A percentile compares a stretch with the other conserved stretches of the same genome.
Conservation (phyloP, 78 protist species). For the Blattamonas nauphoetae region DNA sequence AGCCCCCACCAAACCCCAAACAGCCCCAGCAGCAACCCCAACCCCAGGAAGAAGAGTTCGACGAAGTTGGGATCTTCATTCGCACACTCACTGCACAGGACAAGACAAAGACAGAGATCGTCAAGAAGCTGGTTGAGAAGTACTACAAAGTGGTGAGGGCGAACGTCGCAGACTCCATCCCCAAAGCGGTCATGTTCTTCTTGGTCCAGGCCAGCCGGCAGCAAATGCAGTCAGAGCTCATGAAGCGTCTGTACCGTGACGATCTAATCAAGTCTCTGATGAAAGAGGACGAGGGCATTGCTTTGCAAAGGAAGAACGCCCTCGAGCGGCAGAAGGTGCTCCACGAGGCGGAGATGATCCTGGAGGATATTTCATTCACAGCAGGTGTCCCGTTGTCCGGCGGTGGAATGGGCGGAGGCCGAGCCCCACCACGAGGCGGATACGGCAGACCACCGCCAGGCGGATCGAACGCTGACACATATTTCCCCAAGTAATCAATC, state of each 20-base stretch:
- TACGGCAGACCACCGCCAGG: too few relatives aligned
- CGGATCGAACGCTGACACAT: too few relatives aligned
- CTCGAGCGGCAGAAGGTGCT: neutral
- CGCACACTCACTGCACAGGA: too few relatives aligned
- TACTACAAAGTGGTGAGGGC: neutral
- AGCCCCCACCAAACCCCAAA: too few relatives aligned
- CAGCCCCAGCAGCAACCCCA: neutral
- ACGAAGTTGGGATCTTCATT: too few relatives aligned
- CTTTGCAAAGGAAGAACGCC: neutral
- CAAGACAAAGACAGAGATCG: neutral
- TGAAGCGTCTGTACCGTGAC: slow-evolving; percentile 17
- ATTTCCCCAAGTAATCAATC: too few relatives aligned
- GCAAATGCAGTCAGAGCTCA: slow-evolving; percentile 17
- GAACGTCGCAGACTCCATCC: slow-evolving; percentile 3
- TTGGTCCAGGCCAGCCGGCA: neutral
- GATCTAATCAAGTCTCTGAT: neutral
- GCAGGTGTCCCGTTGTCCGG: too few relatives aligned
- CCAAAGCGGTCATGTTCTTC: slow-evolving; percentile 25
- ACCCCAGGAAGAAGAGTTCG: neutral
- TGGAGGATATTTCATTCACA: neutral
- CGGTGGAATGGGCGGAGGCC: too few relatives aligned
- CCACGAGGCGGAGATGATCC: neutral
- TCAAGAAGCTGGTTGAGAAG: neutral
- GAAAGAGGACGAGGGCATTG: neutral
- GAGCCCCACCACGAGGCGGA: too few relatives aligned